Evolutionary conservation across 2,329 filamentous ascomycete genomes (phyloP), one percentile per base, ranked within the genome.

Genomic region (Chalaropsis ovoidea): DNA sequence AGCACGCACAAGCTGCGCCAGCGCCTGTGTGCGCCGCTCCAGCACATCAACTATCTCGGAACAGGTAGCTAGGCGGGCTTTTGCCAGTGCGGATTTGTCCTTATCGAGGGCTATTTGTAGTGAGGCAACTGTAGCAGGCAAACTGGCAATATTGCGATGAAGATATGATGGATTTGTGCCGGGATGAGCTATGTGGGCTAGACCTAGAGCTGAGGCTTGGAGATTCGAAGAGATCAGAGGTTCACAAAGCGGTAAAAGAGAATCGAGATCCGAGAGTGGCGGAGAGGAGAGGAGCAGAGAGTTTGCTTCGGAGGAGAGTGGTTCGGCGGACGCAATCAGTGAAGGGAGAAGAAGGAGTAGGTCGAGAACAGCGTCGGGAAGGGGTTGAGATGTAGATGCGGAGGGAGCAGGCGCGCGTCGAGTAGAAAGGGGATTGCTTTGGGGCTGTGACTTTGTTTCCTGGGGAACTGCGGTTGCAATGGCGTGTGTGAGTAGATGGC

Each of bases 91-190:
- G 2, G 69, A 64, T 35, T 74, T 72, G 0, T 74, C 70, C 2
- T 70, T 67, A 1, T 70, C 66, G 3, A 79, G 70, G 2, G 73
- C 68, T 13, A 71, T 42, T n/a, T 70, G 71, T 1, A 83, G 76
- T 1, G 74, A 67, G 3, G 72, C 68, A 19, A 79, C 72, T 27
- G 76, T 73, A 0, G 73, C 68, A 0, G 79, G 74, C 1, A 87
- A 75, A 19, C 76, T 74, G 0, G 82, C 76, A 62, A 86, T 79
- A 27, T 77, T 73, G 22, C 83, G 82, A 74, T 86, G 83, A n/a
- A 85, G 74, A 70, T 77, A 82, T 22, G 81, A 81, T 0, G 81
- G 76, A 71, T 82, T 82, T 0, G 79, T 82, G 17, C 74, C 74
- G 0, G 79, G 78, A 67, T 75, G 74, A 5, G 75, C 70, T n/a